Base-by-base conservation (phyloP, 495 filamentous ascomycete genomes). In the Astrothelium subdiscretum region DNA sequence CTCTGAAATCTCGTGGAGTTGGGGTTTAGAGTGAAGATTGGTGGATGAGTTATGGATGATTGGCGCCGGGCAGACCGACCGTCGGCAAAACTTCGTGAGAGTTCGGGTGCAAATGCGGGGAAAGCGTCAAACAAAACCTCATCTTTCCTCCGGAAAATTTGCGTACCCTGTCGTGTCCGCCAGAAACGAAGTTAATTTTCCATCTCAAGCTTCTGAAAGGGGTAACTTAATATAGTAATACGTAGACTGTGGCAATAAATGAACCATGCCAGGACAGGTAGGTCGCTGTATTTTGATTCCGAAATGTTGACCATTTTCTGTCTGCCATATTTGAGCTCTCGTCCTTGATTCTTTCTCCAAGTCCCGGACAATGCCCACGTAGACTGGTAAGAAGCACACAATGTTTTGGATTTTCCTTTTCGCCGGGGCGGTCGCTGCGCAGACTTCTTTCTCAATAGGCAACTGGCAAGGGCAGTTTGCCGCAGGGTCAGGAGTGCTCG, bases 401-500 rank as follows among this genome's bases (percentile, higher is more conserved):
- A 54, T 54, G 48, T 29, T 27, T 24, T 54, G 48, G 48, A 27
- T 15, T 27, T 40, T 38, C 29, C 32, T 62, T n/a, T 22, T 52
- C 15, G 2, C 18, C 32, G 42, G 51, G 12, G 13, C 27, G 5
- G 60, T 32, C 13, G 8, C 31, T 54, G 60, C 60, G 32, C 60
- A 62, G 40, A 10, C 42, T 18, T 20, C 26, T 3, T 38, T 62
- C 18, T 63, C 61, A 2, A 63, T 31, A 8, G 6, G 27, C 1
- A 57, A 58, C 15, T 58, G 38, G 35, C 24, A 58, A 20, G 61
- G 24, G 3, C 12, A 27, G 13, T 58, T 63, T 26, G 57, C 44
- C 18, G 61, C 26, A 11, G 61, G 31, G 40, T 63, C 61, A 13
- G 61, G 61, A 13, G 63, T 71, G 5, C 74, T 81, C 6, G 73